These are phyloP conservation scores for Brassica hybrid DNA, from an alignment of 441 rosid genomes.

Conservation along the genomic window DNA sequence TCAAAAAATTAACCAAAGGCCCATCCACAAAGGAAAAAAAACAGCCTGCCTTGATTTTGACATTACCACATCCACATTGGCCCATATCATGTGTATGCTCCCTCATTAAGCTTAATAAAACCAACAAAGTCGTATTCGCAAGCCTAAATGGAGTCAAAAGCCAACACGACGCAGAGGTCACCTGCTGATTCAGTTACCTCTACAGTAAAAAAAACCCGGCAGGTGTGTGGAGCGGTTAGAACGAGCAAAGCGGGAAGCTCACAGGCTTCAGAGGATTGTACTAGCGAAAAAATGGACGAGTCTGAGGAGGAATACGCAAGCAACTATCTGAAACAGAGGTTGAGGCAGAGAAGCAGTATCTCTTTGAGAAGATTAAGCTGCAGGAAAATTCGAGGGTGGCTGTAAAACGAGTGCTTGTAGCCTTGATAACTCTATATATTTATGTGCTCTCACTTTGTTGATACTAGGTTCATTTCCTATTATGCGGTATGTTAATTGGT, in stretches of 20 bases:
- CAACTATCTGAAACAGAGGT: slow-evolving; percentile 4
- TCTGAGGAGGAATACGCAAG: slow-evolving; percentile 16
- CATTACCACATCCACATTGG: slow-evolving; percentile 13
- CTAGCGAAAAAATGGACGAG: slow-evolving; percentile 10
- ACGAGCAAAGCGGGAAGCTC: slow-evolving; percentile 14
- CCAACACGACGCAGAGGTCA: too few relatives aligned
- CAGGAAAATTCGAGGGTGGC: slow-evolving; percentile 59
- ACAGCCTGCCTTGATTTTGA: slow-evolving; percentile 30
- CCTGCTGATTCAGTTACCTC: too few relatives aligned
- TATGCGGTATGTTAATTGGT: background rate
- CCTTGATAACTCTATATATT: background rate
- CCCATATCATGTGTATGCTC: background rate
- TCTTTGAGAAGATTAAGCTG: slow-evolving; percentile 5
- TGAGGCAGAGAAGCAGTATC: too few relatives aligned
- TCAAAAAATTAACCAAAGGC: slow-evolving; percentile 6
- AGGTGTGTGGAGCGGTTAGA: too few relatives aligned
- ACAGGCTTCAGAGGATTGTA: slow-evolving; percentile 3
- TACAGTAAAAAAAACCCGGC: background rate
- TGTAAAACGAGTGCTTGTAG: too few relatives aligned
- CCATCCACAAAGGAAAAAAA: background rate
- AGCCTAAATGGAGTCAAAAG: background rate
- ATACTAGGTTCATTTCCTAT: slow-evolving; percentile 17
- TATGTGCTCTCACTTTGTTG: slow-evolving; percentile 14
- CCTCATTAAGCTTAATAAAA: background rate
- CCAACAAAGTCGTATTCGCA: background rate